Evolutionary conservation across 345 rosid genomes (phyloP), one percentile per base, ranked within the genome.

Genomic region (Hirschfeldia incana): DNA sequence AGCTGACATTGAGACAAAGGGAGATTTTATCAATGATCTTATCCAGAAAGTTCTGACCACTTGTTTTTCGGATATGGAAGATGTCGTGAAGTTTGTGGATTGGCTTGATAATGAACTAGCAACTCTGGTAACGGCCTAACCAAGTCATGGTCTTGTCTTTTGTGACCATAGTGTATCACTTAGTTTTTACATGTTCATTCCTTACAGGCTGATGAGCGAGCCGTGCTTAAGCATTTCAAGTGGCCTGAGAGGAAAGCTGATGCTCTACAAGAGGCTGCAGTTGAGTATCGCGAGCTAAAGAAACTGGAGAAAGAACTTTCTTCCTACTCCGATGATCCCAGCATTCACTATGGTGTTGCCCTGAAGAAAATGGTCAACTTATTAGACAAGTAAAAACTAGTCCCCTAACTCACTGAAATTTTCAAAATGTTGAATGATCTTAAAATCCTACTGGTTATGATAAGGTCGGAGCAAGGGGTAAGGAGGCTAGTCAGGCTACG

Each of bases 201-300:
- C 21, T 21, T 27, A 63, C 83, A 92, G 98, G 94, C 92, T 28
- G 98, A 94, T 81, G 97, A 94, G 73, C 85, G 89, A 75, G 97
- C 97, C 58, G 98, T 94, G 69, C 77, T 92, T 73, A 94, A 94
- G 89, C 94, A 94, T 82, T 94, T 94, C 82, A 88, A 89, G 73
- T 94, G 97, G 97, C 98, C 97, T 6, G 98, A 94, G 86, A 85
- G 69, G 75, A 94, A 92, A 85, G 98, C 97, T 3, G 97, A 94
- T 87, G 89, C 94, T 58, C 63, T 94, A 76, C 84, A 92, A 75
- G 98, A 92, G 82, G 97, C 97, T 68, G 90, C 98, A 12, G 84
- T 94, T 33, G 98, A 92, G 75, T 94, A 90, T 74, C 92, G 92
- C 1, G 90, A 84, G 65, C 87, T 94, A 57, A 92, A 86, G 85